phyloP scores from a whole-genome alignment of 1,284 basidiomycete species.

The Ceratobasidium sp. region DNA sequence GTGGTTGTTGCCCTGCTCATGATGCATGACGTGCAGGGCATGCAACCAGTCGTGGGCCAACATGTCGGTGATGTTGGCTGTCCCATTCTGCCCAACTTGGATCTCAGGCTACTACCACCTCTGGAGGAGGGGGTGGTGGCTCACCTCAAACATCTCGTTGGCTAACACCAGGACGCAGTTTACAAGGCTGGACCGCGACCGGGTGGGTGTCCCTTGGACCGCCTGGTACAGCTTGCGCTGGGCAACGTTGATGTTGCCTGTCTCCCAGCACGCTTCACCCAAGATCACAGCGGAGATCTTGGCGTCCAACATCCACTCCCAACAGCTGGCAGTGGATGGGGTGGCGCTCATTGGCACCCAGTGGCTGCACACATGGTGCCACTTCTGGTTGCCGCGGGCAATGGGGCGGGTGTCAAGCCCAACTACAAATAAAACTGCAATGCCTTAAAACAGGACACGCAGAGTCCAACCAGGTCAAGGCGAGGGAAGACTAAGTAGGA shows the following conservation, averaged over 20 bases:
- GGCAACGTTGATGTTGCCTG: neutral
- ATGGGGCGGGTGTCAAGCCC: too few species aligned
- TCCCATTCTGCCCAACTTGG: neutral
- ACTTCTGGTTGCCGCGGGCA: neutral
- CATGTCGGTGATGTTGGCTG: neutral
- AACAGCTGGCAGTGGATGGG: neutral
- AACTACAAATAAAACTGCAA: too few species aligned
- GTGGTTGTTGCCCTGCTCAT: neutral
- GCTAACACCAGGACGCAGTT: neutral
- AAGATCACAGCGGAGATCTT: neutral
- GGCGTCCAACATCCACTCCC: neutral
- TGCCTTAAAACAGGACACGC: too few species aligned
- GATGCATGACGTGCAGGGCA: neutral
- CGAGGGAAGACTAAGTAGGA: too few species aligned
- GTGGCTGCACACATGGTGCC: neutral
- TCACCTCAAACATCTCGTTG: neutral
- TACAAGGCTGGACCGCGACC: neutral
- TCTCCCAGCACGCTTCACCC: neutral
- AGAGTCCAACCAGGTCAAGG: too few species aligned
- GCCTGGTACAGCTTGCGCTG: conserved; percentile 2
- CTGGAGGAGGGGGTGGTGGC: neutral
- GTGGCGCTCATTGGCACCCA: neutral
- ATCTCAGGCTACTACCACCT: neutral
- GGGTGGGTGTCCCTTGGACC: neutral
- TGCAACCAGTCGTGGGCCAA: neutral